Conservation (phyloP, 441 rosid species). For the Aleurites moluccanus region DNA sequence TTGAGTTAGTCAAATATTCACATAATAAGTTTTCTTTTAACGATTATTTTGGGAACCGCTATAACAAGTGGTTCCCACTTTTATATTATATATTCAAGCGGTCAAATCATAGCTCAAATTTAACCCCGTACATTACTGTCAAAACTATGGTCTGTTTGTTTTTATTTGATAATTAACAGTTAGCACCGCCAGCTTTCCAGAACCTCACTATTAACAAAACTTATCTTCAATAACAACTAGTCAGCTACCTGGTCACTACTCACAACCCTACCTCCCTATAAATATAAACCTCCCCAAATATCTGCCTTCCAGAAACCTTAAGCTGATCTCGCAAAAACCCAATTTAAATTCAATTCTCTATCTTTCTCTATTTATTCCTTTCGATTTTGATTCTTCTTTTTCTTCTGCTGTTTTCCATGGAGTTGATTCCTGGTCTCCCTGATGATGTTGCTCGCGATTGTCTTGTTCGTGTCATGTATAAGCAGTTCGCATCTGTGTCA, state of each 20-base stretch:
- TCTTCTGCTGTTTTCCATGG: constrained; percentile 14
- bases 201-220: neutral
- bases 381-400: neutral
- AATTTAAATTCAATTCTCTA: neutral
- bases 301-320: neutral
- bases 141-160: neutral
- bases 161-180: too few relatives aligned
- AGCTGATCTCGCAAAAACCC: neutral
- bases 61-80: too few relatives aligned
- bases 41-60: too few relatives aligned
- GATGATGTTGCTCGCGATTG: constrained; percentile 44
- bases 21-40: too few relatives aligned
- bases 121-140: too few relatives aligned
- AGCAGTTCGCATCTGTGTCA: constrained; percentile 21
- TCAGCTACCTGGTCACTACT: neutral
- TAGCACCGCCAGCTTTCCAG: constrained; percentile 13
- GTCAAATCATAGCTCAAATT: too few relatives aligned
- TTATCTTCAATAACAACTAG: neutral
- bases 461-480: constrained; percentile 33
- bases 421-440: constrained; percentile 41
- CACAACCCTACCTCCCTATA: neutral
- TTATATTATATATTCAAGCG: too few relatives aligned
- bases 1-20: too few relatives aligned
- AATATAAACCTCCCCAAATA: neutral
- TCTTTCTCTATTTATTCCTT: too few relatives aligned